phyloP scores from a whole-genome alignment of 1,284 basidiomycete genomes.

The Heterobasidion occidentale region DNA sequence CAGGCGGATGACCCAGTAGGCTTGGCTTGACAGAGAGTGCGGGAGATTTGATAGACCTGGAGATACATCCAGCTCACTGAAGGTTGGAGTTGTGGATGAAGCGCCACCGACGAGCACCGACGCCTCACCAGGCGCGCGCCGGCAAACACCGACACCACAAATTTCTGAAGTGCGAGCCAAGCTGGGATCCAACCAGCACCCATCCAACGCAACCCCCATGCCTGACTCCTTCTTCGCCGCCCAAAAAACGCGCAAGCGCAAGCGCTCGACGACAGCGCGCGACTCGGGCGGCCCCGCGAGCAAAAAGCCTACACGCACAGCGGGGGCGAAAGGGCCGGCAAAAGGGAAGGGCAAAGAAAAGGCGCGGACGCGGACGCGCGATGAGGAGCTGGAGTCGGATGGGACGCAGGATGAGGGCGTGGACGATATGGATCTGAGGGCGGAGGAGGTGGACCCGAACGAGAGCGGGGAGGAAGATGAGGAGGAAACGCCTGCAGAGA shows the following conservation, averaged over 20 bases:
- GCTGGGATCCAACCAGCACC: not conserved
- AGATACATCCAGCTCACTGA: too few relatives aligned
- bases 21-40: too few relatives aligned
- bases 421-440: conserved; percentile 74
- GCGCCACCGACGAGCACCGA: too few relatives aligned
- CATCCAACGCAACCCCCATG: conserved; percentile 32
- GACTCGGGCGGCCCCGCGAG: conserved; percentile 19
- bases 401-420: conserved; percentile 45
- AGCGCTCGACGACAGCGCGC: conserved; percentile 34
- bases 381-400: conserved; percentile 72
- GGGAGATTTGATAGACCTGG: too few relatives aligned
- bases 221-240: conserved; percentile 75
- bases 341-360: conserved; percentile 25
- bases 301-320: conserved; percentile 17
- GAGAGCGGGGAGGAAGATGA: conserved; percentile 75
- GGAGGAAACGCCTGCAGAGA: conserved; percentile 91
- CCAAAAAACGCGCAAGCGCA: conserved; percentile 63
- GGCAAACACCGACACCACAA: conserved; percentile 1
- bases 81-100: too few relatives aligned
- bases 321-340: conserved; percentile 8
- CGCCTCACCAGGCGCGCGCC: not conserved
- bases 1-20: too few relatives aligned
- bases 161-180: not conserved
- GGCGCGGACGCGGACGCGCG: conserved; percentile 23
- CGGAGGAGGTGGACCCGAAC: conserved; percentile 45